Conservation (phyloP, 1,284 basidiomycete genomes). For the Somion occarium region DNA sequence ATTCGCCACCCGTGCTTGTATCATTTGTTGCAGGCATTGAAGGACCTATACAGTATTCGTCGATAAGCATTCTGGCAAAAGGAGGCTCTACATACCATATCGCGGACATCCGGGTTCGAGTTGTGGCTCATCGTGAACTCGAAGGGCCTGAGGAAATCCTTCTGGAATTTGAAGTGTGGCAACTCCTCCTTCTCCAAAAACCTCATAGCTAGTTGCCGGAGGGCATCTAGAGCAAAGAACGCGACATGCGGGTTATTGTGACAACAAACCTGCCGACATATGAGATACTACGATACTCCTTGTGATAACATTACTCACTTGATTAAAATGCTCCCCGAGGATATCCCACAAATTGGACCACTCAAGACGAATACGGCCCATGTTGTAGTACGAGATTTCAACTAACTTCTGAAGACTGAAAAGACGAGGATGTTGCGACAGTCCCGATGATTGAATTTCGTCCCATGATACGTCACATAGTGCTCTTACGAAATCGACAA, state of each 20-base stretch:
- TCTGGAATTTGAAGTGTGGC: conserved; percentile 98
- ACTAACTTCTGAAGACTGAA: conserved; percentile 99
- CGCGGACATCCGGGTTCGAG: conserved; percentile 90
- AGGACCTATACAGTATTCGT: conserved; percentile 58
- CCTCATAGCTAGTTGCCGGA: conserved; percentile 97
- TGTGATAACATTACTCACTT: too few relatives aligned
- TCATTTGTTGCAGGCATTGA: conserved; percentile 99
- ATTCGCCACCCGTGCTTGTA: conserved; percentile 92
- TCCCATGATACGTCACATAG: conserved; percentile 99
- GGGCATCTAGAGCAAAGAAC: conserved; percentile 95
- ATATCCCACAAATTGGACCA: conserved; percentile 99
- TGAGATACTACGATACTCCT: too few relatives aligned
- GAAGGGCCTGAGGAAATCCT: conserved; percentile 98
- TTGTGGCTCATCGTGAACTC: conserved; percentile 99
- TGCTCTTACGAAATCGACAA: conserved; percentile 96
- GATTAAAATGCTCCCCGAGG: conserved; percentile 98
- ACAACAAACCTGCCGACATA: conserved; percentile 77
- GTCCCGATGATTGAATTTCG: conserved; percentile 95
- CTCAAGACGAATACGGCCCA: conserved; percentile 96
- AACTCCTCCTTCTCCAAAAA: conserved; percentile 99
- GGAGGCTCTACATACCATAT: conserved; percentile 67
- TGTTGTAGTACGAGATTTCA: conserved; percentile 99
- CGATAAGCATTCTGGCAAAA: conserved; percentile 2
- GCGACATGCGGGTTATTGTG: conserved; percentile 97
- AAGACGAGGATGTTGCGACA: conserved; percentile 89